A percentile compares a stretch with the other conserved stretches of the same genome.
Conservation (phyloP, 345 rosid genomes). For the Moricandia arvensis region DNA sequence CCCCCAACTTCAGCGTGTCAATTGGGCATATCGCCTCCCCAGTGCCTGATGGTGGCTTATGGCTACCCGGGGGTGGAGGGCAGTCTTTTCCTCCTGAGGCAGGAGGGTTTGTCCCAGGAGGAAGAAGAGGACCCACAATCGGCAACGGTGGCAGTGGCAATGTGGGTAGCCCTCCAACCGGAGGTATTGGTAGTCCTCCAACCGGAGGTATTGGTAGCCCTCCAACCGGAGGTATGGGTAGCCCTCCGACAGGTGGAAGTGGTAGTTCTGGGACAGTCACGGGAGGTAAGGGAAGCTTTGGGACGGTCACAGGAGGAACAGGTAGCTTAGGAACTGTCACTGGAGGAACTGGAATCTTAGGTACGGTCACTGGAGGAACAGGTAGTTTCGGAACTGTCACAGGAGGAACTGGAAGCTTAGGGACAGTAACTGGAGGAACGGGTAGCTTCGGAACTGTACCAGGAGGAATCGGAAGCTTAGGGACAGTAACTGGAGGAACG, state of each 20-base stretch:
- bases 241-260: conserved; percentile 23
- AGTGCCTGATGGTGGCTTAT: conserved; percentile 29
- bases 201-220: conserved; percentile 28
- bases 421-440: conserved; percentile 35
- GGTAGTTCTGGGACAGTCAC: conserved; percentile 12
- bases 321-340: conserved; percentile 24
- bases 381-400: not conserved
- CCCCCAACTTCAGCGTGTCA: conserved; percentile 80
- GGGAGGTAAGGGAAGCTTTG: conserved; percentile 15
- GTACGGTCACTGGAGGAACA: conserved; percentile 13
- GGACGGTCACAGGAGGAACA: conserved; percentile 23
- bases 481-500: conserved; percentile 20
- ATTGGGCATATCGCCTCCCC: conserved; percentile 61
- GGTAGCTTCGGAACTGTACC: conserved; percentile 19
- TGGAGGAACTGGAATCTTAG: conserved; percentile 30
- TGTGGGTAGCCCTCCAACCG: not conserved
- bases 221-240: not conserved
- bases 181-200: conserved; percentile 24
- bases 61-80: conserved; percentile 35
- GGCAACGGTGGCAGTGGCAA: conserved; percentile 37
- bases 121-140: conserved; percentile 33
- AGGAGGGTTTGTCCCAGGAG: conserved; percentile 27
- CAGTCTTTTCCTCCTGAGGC: conserved; percentile 36
- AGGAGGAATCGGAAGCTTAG: not conserved
- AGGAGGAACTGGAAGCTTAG: conserved; percentile 26